phyloP scores from a whole-genome alignment of 495 filamentous ascomycete species.

The Penicillium manginii region DNA sequence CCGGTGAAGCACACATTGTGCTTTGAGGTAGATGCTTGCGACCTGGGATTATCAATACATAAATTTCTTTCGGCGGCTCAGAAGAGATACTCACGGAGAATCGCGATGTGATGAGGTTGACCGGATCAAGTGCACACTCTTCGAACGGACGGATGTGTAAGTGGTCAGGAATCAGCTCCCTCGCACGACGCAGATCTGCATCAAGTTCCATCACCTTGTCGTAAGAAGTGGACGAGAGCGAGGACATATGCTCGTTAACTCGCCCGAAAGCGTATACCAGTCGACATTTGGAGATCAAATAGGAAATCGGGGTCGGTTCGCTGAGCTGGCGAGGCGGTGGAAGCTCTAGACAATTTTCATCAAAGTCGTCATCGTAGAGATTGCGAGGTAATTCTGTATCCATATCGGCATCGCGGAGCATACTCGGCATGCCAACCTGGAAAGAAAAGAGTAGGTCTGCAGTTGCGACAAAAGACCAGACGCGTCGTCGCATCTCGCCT shows the following conservation, averaged over 20 bases:
- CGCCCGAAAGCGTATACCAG: slow-evolving; percentile 64
- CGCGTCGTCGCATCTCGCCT: slow-evolving; percentile 86
- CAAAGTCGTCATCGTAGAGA: slow-evolving; percentile 92
- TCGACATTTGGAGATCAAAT: slow-evolving; percentile 81
- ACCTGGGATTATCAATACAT: slow-evolving; percentile 40
- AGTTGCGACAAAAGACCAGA: slow-evolving; percentile 84
- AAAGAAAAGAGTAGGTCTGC: slow-evolving; percentile 89
- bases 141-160: slow-evolving; percentile 77
- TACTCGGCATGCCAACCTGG: slow-evolving; percentile 85
- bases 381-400: slow-evolving; percentile 89
- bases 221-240: slow-evolving; percentile 60
- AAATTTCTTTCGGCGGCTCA: background rate
- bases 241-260: slow-evolving; percentile 57
- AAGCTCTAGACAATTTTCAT: slow-evolving; percentile 73
- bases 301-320: slow-evolving; percentile 85
- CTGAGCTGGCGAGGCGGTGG: slow-evolving; percentile 72
- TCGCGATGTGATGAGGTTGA: slow-evolving; percentile 82
- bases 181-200: slow-evolving; percentile 70
- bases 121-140: slow-evolving; percentile 73
- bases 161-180: slow-evolving; percentile 75
- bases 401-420: slow-evolving; percentile 80
- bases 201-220: slow-evolving; percentile 87
- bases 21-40: slow-evolving; percentile 89
- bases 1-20: slow-evolving; percentile 84
- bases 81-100: slow-evolving; percentile 55